A percentile compares a stretch with the other conserved stretches of the same genome.
These are phyloP conservation scores for Pythium aquatile DNA, from an alignment of 352 stramenopile species.

Conservation along the genomic window DNA sequence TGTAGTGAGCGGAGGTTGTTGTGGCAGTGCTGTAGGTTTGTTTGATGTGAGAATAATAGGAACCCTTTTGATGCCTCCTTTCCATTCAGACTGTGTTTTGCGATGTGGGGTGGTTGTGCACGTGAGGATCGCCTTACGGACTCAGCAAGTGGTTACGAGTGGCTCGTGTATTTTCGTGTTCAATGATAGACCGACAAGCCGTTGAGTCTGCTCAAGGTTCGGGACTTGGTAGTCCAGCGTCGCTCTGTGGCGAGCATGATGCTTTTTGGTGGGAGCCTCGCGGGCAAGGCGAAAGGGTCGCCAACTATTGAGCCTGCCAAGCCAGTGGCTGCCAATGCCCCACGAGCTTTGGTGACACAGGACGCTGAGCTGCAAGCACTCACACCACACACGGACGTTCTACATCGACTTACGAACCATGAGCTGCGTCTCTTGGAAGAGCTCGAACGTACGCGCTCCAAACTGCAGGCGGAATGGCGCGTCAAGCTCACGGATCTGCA, in stretches of 20 bases:
- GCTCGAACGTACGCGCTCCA: slow-evolving; percentile 67
- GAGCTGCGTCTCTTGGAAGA: slow-evolving; percentile 74
- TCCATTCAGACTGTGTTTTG: background rate
- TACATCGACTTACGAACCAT: slow-evolving; percentile 75
- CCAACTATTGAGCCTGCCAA: background rate
- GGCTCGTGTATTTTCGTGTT: background rate
- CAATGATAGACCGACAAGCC: background rate
- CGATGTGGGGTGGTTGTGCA: too few species aligned
- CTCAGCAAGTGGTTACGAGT: background rate
- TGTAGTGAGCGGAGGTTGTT: background rate
- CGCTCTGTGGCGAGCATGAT: slow-evolving; percentile 20
- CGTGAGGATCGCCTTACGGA: background rate
- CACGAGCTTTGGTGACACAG: background rate
- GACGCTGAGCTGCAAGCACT: slow-evolving; percentile 9
- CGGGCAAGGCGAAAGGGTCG: slow-evolving; percentile 18
- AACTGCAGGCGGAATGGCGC: slow-evolving; percentile 65
- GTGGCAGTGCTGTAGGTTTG: background rate
- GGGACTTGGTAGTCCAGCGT: background rate
- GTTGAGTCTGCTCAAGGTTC: background rate
- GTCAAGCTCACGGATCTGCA: slow-evolving; percentile 61
- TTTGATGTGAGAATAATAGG: background rate
- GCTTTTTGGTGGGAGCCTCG: slow-evolving; percentile 68
- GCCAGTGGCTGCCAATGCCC: background rate
- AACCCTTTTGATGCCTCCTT: background rate
- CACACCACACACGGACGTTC: slow-evolving; percentile 57